These are phyloP conservation scores for Fraxinus sp. DNA, from an alignment of 305 asterid genomes.

Conservation along the genomic window DNA sequence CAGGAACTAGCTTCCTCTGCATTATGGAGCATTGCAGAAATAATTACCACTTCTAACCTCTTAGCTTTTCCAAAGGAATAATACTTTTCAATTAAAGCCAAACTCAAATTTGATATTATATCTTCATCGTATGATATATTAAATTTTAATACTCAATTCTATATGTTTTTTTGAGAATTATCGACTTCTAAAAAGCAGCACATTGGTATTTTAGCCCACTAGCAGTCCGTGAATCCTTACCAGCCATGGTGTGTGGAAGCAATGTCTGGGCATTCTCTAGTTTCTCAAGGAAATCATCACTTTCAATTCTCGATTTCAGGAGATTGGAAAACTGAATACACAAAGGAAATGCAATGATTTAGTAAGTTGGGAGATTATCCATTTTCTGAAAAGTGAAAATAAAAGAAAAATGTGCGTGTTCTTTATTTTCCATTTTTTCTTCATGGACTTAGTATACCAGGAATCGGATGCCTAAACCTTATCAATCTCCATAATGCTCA, in stretches of 20 bases:
- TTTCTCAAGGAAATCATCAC: slow-evolving; percentile 84
- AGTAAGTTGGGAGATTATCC: slow-evolving; percentile 16
- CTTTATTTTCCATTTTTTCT: neutral
- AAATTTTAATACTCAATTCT: neutral
- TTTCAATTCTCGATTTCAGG: slow-evolving; percentile 72
- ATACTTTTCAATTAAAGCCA: neutral
- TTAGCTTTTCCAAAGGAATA: neutral
- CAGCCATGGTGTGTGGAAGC: slow-evolving; percentile 51
- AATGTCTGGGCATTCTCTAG: slow-evolving; percentile 71
- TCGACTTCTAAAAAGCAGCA: slow-evolving; percentile 5
- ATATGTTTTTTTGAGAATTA: neutral
- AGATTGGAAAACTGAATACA: slow-evolving; percentile 67
- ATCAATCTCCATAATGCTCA: neutral
- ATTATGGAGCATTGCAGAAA: slow-evolving; percentile 32
- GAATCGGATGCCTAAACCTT: neutral
- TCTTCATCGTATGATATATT: neutral
- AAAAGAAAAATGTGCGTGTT: neutral
- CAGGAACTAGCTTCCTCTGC: slow-evolving; percentile 89
- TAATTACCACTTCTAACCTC: neutral
- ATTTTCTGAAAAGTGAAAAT: slow-evolving; percentile 11
- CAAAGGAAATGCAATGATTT: slow-evolving; percentile 20
- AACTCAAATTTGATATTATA: neutral
- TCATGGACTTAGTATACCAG: neutral
- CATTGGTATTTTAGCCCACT: slow-evolving; percentile 7
- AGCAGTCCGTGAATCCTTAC: slow-evolving; percentile 39